Base-by-base conservation (phyloP, 2,329 filamentous ascomycete genomes). In the Fusarium citri region DNA sequence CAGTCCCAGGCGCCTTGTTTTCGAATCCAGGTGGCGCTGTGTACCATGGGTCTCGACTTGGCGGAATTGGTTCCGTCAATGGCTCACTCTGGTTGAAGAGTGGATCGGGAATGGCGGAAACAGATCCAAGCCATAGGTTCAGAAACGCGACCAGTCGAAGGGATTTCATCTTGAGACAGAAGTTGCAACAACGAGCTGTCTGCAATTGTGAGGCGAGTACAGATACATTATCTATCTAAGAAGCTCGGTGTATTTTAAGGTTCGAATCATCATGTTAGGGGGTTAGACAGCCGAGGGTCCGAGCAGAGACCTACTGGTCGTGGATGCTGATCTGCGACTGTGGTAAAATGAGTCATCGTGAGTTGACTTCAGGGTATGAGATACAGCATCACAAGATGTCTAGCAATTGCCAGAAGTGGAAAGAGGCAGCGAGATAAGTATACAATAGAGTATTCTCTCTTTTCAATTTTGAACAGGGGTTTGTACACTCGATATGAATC, bases 31-130 rank as follows among this genome's bases (percentile, higher is more conserved):
- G 41, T 20, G 74, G 74, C 2, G 72, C 72, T 1, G 66, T 40
- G 22, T 76, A 76, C 72, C 73, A 76, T 0, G 74, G 72, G 41
- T 76, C 74, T 8, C 69, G 9, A 3, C 67, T 75, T 0, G 74
- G 74, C 0, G 69, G 60, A 3, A 74, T 18, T 2, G 64, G 68
- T 7, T 54, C 48, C 7, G 48, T 31, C 0, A 62, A 50, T 10
- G 10, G 18, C 18, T 37, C 18, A n/a, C 3, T n/a, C 10, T n/a
- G 18, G 6, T 37, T n/a, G 6, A n/a, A n/a, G 34, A n/a, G 34
- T n/a, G 59, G 9, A 41, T 51, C 30, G 18, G 31, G 50, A 6
- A n/a, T 0, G 15, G 30, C 22, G 16, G 30, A 16, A 15, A 37
- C 11, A 1, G n/a, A 37, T 31, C 47, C 47, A 8, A 50, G 8